Conservation (phyloP, 345 rosid genomes). For the Hypericum perforatum region DNA sequence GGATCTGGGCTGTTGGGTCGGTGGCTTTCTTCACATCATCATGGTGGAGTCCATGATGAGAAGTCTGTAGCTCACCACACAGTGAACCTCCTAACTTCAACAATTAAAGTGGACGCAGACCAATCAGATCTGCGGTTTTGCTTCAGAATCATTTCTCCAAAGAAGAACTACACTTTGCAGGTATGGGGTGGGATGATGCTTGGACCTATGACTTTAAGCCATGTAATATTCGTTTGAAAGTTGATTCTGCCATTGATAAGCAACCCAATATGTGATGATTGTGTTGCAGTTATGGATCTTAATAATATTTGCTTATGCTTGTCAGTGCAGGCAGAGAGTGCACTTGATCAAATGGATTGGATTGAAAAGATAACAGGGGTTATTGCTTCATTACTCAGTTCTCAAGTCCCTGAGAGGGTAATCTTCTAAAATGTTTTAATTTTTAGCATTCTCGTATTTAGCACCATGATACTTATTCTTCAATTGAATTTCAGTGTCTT, state of each 20-base stretch:
- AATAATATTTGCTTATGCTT: constrained; percentile 4
- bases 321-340: constrained; percentile 65
- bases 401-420: constrained; percentile 54
- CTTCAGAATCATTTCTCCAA: constrained; percentile 56
- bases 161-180: constrained; percentile 48
- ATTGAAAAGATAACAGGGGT: constrained; percentile 78
- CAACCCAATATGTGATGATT: neutral
- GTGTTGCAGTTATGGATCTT: constrained; percentile 1
- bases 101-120: constrained; percentile 69
- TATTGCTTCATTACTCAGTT: constrained; percentile 53
- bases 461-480: constrained; percentile 7
- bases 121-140: constrained; percentile 75
- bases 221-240: too few relatives aligned
- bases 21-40: constrained; percentile 75
- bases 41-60: constrained; percentile 63
- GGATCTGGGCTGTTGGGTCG: constrained; percentile 57
- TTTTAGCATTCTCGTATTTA: neutral
- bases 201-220: too few relatives aligned
- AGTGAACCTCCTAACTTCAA: constrained; percentile 63
- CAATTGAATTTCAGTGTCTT: constrained; percentile 34
- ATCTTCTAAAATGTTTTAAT: constrained; percentile 5
- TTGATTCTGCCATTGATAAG: too few relatives aligned
- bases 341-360: constrained; percentile 78
- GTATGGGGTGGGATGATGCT: constrained; percentile 20
- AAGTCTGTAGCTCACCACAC: constrained; percentile 67